These are phyloP conservation scores for Mycena filopes DNA, from an alignment of 768 basidiomycete species.

Conservation along the genomic window DNA sequence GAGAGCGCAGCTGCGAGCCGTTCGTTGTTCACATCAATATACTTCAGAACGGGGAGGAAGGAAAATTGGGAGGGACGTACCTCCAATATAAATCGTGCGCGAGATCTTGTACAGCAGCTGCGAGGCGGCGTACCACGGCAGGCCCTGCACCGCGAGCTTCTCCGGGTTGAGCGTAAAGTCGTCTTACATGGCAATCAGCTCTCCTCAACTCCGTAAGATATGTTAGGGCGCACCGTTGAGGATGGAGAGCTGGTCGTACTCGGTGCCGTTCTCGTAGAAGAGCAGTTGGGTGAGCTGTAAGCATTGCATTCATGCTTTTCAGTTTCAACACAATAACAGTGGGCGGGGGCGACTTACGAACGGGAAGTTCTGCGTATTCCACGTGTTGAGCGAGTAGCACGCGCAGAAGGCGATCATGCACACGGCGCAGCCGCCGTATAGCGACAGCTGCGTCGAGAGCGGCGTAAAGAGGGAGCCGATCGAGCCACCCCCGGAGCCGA, in stretches of 20 bases:
- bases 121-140: slow-evolving; percentile 51
- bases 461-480: slow-evolving; percentile 55
- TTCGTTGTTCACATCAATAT: too few species aligned
- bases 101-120: slow-evolving; percentile 52
- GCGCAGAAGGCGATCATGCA: slow-evolving; percentile 54
- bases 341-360: slow-evolving; percentile 40
- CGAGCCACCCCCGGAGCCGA: slow-evolving; percentile 47
- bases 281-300: slow-evolving; percentile 47
- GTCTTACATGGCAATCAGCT: background rate
- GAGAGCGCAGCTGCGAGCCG: too few species aligned
- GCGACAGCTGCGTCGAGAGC: slow-evolving; percentile 56
- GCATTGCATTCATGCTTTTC: too few species aligned
- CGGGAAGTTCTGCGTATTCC: slow-evolving; percentile 43
- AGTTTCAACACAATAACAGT: too few species aligned
- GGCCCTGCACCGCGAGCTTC: slow-evolving; percentile 50
- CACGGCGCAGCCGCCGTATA: slow-evolving; percentile 54
- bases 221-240: slow-evolving; percentile 46
- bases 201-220: background rate
- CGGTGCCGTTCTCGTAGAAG: slow-evolving; percentile 47
- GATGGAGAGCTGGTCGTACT: slow-evolving; percentile 62
- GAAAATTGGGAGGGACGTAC: too few species aligned
- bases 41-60: too few species aligned
- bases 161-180: slow-evolving; percentile 24
- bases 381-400: slow-evolving; percentile 8
- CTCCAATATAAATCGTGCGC: slow-evolving; percentile 52